These are phyloP conservation scores for Xanthoconium purpureum DNA, from an alignment of 768 basidiomycete genomes.

Conservation along the genomic window DNA sequence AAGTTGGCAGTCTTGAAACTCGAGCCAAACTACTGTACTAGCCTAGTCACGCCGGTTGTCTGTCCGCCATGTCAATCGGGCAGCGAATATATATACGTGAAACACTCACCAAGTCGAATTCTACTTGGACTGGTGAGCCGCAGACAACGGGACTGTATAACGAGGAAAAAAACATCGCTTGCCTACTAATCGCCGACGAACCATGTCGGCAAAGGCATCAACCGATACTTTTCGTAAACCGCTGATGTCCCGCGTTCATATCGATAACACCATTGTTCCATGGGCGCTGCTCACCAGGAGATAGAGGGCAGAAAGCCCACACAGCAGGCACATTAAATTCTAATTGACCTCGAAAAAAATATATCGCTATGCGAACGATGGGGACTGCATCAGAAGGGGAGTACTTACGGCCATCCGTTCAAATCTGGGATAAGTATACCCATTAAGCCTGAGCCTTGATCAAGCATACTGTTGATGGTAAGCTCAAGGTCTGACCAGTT, in stretches of 20 bases:
- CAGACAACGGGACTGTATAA: slow-evolving; percentile 9
- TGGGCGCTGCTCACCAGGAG: slow-evolving; percentile 14
- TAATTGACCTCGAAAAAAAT: not conserved
- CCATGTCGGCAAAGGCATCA: not conserved
- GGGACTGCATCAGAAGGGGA: slow-evolving; percentile 7
- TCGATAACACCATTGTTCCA: slow-evolving; percentile 44
- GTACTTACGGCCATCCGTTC: slow-evolving; percentile 8
- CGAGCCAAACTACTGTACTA: too few relatives aligned
- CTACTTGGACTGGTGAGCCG: not conserved
- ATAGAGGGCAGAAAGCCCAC: slow-evolving; percentile 11
- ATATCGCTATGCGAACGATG: not conserved
- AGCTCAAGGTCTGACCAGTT: not conserved
- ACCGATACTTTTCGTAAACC: slow-evolving; percentile 7
- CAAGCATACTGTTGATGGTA: slow-evolving; percentile 7
- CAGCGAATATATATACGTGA: not conserved
- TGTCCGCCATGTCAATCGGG: not conserved
- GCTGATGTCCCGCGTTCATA: slow-evolving; percentile 31
- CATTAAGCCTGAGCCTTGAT: slow-evolving; percentile 8
- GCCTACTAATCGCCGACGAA: slow-evolving; percentile 13
- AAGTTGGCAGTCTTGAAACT: not conserved
- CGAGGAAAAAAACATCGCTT: slow-evolving; percentile 1
- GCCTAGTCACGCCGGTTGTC: not conserved
- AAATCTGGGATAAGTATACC: not conserved
- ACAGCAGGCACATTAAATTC: slow-evolving; percentile 18
- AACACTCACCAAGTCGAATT: not conserved